Conservation (phyloP, 2,329 filamentous ascomycete genomes). For the Stemphylium beticola region DNA sequence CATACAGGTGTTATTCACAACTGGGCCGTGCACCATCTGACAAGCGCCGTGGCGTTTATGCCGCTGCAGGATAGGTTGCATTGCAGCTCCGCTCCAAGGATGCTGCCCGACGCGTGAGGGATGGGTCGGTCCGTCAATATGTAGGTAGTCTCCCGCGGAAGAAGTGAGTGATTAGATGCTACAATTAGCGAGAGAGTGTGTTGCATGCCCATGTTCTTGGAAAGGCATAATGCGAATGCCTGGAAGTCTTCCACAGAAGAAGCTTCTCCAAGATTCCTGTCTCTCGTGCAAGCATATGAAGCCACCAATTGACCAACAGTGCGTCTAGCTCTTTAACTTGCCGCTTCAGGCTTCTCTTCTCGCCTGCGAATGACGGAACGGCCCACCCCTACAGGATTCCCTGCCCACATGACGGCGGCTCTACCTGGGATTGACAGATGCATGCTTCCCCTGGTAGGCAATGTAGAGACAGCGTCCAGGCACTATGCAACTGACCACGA, state of each 20-base stretch:
- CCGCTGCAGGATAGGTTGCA: neutral
- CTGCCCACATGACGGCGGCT: neutral
- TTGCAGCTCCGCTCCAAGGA: neutral
- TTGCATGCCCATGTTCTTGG: neutral
- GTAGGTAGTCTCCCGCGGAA: neutral
- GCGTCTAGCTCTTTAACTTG: neutral
- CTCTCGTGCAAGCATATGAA: neutral
- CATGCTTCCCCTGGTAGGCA: neutral
- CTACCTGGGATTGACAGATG: neutral
- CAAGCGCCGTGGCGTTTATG: constrained; percentile 18
- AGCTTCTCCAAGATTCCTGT: neutral
- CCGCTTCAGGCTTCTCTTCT: neutral
- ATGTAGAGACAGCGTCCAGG: neutral
- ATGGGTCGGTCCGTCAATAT: constrained; percentile 4
- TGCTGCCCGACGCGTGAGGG: neutral
- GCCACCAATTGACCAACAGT: neutral
- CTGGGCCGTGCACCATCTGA: constrained; percentile 9
- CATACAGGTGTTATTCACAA: constrained; percentile 8
- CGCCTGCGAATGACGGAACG: neutral
- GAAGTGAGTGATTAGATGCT: neutral
- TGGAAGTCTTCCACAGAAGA: neutral
- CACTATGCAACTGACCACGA: too few relatives aligned
- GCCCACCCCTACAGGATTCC: neutral
- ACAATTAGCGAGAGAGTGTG: neutral
- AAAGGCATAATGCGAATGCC: neutral